A percentile compares a stretch with the other conserved stretches of the same genome.
These are phyloP conservation scores for Macadamia tetraphylla DNA, from an alignment of 164 flowering plant species.

Conservation along the genomic window DNA sequence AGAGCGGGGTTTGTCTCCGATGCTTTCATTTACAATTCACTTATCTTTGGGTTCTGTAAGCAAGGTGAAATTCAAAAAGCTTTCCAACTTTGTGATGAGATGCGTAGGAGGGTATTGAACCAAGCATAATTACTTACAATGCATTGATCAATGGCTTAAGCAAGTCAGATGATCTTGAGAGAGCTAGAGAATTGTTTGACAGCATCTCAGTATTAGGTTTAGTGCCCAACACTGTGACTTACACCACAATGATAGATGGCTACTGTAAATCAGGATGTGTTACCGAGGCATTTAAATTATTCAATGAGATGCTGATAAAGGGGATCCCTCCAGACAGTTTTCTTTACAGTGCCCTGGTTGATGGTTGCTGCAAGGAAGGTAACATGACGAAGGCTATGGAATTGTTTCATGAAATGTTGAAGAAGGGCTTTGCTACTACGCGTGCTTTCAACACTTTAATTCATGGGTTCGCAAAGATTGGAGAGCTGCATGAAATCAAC, in stretches of 20 bases:
- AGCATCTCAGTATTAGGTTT: conserved; percentile 40
- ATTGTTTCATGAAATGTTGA: conserved; percentile 44
- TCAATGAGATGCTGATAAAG: conserved; percentile 43
- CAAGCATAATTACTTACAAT: conserved; percentile 63
- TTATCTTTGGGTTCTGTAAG: conserved; percentile 61
- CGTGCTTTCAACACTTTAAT: conserved; percentile 50
- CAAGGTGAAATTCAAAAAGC: conserved; percentile 48
- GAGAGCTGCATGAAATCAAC: conserved; percentile 37
- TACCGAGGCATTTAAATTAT: conserved; percentile 49
- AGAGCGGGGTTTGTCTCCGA: conserved; percentile 49
- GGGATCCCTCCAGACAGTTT: conserved; percentile 47
- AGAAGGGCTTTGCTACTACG: conserved; percentile 45
- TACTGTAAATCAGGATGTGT: conserved; percentile 54
- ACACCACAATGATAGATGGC: conserved; percentile 59
- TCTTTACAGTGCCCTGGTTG: conserved; percentile 48
- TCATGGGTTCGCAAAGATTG: conserved; percentile 54
- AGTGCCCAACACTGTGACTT: conserved; percentile 46
- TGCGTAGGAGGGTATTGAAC: conserved; percentile 50
- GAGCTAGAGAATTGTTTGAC: conserved; percentile 49
- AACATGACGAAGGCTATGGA: conserved; percentile 50
- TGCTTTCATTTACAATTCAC: conserved; percentile 45
- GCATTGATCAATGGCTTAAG: conserved; percentile 53
- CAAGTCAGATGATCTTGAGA: conserved; percentile 46
- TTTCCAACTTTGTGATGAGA: conserved; percentile 42
- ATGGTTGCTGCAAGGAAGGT: conserved; percentile 60